Evolutionary conservation across 164 flowering plant genomes (phyloP).

Genomic region (Umbilicus rupestris): DNA sequence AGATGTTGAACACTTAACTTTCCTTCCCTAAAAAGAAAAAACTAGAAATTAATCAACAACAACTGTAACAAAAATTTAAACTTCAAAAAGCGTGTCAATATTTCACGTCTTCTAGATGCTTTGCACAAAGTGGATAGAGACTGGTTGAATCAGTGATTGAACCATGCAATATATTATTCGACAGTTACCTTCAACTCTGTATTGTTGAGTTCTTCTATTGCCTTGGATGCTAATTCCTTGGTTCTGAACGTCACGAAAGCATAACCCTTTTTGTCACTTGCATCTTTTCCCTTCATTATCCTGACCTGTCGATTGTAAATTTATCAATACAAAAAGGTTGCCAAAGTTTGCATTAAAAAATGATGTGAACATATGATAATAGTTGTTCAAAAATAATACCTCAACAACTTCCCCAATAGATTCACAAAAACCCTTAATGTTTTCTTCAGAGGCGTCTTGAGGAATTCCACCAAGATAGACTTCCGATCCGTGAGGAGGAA

Average conservation of each 20-base stretch:
- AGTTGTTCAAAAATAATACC: slow-evolving; percentile 22
- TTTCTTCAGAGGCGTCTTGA: slow-evolving; percentile 44
- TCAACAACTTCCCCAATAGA: slow-evolving; percentile 56
- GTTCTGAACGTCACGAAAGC: slow-evolving; percentile 64
- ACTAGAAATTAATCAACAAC: neutral
- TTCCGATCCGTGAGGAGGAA: slow-evolving; percentile 67
- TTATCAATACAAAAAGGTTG: too few relatives aligned
- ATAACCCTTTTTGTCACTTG: slow-evolving; percentile 56
- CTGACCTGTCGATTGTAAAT: slow-evolving; percentile 33
- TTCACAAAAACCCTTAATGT: slow-evolving; percentile 45
- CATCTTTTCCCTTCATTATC: slow-evolving; percentile 58
- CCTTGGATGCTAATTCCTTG: slow-evolving; percentile 53
- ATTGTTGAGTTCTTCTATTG: slow-evolving; percentile 49
- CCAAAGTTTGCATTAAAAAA: too few relatives aligned
- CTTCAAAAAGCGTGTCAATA: neutral
- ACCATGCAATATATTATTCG: neutral
- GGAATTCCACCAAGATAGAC: slow-evolving; percentile 60
- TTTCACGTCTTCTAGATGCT: neutral
- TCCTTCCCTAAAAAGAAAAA: slow-evolving; percentile 49
- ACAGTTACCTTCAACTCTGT: slow-evolving; percentile 40
- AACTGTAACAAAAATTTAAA: neutral
- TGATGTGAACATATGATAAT: too few relatives aligned
- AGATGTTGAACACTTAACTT: slow-evolving; percentile 65
- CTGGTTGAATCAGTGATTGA: neutral
- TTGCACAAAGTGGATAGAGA: neutral